A percentile compares a stretch with the other conserved stretches of the same genome.
These are phyloP conservation scores for Acanthamoeba healyi DNA, from an alignment of 208 protist species.

Conservation along the genomic window DNA sequence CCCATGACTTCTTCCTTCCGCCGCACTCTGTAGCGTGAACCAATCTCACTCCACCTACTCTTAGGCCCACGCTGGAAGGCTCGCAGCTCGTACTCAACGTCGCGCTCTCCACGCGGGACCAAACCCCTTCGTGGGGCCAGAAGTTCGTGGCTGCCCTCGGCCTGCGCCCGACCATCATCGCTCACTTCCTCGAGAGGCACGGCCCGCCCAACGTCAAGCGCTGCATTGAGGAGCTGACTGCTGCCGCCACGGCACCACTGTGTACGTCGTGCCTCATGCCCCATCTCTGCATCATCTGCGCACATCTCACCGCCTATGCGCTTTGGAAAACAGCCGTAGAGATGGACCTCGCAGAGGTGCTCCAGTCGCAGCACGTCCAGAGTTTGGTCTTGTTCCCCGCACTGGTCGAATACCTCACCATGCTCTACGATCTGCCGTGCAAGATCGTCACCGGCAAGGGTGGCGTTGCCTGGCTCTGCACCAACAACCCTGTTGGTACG, in stretches of 20 bases:
- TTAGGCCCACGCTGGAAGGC: background rate
- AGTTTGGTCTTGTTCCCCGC: background rate
- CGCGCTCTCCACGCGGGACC: background rate
- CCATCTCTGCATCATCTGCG: background rate
- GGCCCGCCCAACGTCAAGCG: background rate
- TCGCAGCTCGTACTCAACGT: conserved; percentile 33
- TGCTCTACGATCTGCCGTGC: conserved; percentile 5
- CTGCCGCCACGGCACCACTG: background rate
- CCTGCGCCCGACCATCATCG: conserved; percentile 45
- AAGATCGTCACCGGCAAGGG: conserved; percentile 26
- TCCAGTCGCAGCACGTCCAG: conserved; percentile 14
- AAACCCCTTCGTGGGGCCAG: conserved; percentile 10
- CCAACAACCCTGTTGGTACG: conserved; percentile 15
- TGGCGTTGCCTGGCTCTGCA: conserved; percentile 53
- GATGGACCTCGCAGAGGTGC: conserved; percentile 22
- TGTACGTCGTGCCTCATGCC: background rate
- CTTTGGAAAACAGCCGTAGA: background rate
- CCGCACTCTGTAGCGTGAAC: too few species aligned
- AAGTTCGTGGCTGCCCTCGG: background rate
- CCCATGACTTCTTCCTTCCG: too few species aligned
- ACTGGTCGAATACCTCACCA: conserved; percentile 37
- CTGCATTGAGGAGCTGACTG: background rate
- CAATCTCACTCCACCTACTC: too few species aligned
- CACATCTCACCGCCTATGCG: background rate
- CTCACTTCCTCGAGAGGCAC: conserved; percentile 19